A percentile compares a stretch with the other conserved stretches of the same genome.
phyloP scores from a whole-genome alignment of 2,329 filamentous ascomycete genomes.

The Zasmidium angulare region DNA sequence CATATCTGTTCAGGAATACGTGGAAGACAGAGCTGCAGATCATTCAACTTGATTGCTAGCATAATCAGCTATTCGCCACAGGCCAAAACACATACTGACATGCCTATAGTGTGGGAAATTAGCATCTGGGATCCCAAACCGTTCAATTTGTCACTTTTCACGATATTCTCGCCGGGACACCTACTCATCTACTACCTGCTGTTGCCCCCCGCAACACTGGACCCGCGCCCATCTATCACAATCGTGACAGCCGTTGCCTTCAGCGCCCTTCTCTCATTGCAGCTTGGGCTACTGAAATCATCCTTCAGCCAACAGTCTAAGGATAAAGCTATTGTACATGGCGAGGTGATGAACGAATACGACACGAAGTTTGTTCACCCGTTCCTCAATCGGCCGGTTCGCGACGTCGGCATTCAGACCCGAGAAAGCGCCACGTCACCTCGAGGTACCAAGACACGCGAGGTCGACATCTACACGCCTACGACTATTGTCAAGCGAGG shows the following conservation, averaged over 20 bases:
- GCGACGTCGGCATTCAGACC: slow-evolving; percentile 77
- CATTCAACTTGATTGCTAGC: no score
- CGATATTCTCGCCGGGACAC: slow-evolving; percentile 89
- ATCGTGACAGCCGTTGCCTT: slow-evolving; percentile 80
- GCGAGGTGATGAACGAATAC: slow-evolving; percentile 92
- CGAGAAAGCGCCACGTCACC: slow-evolving; percentile 43
- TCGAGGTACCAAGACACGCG: slow-evolving; percentile 35
- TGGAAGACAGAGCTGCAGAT: no score
- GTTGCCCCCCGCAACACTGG: slow-evolving; percentile 72
- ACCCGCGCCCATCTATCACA: slow-evolving; percentile 80
- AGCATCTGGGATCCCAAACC: slow-evolving; percentile 91
- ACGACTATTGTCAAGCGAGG: slow-evolving; percentile 67
- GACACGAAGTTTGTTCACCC: slow-evolving; percentile 95
- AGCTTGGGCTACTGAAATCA: slow-evolving; percentile 71
- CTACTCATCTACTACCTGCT: slow-evolving; percentile 88
- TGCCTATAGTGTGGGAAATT: slow-evolving; percentile 77
- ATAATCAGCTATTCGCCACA: no score
- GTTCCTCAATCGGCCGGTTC: slow-evolving; percentile 75
- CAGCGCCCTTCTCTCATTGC: slow-evolving; percentile 70
- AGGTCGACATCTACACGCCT: slow-evolving; percentile 63
- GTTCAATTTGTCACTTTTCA: slow-evolving; percentile 77
- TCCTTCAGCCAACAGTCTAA: slow-evolving; percentile 82
- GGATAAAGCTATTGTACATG: slow-evolving; percentile 80
- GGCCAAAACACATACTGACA: not conserved
- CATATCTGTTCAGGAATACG: not conserved